Evolutionary conservation across 495 filamentous ascomycete species (phyloP).

Genomic region (Penicillium antarcticum): DNA sequence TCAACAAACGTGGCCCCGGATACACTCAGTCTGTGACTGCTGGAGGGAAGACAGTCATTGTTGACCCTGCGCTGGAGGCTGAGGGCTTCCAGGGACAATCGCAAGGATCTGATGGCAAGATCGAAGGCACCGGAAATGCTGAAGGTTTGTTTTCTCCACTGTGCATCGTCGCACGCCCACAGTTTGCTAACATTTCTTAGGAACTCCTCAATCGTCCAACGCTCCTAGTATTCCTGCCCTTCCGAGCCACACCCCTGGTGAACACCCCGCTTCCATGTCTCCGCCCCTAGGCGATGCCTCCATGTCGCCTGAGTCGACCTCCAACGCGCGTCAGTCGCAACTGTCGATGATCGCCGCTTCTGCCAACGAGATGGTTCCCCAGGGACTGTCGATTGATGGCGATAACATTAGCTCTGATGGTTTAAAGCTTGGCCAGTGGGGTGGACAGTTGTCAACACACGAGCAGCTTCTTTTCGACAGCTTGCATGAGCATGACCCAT

Average conservation of each 20-base stretch:
- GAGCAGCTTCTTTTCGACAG: slow-evolving; percentile 48
- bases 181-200: slow-evolving; percentile 24
- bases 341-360: slow-evolving; percentile 49
- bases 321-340: slow-evolving; percentile 44
- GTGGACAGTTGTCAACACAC: slow-evolving; percentile 39
- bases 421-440: slow-evolving; percentile 37
- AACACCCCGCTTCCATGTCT: slow-evolving; percentile 37
- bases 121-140: slow-evolving; percentile 27
- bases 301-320: slow-evolving; percentile 35
- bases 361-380: slow-evolving; percentile 48
- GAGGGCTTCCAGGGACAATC: slow-evolving; percentile 41
- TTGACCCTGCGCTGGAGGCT: slow-evolving; percentile 45
- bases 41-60: slow-evolving; percentile 46
- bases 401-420: slow-evolving; percentile 31
- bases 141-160: slow-evolving; percentile 13
- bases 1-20: slow-evolving; percentile 37
- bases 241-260: slow-evolving; percentile 29
- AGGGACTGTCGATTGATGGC: slow-evolving; percentile 39
- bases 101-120: slow-evolving; percentile 26
- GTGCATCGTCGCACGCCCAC: not conserved
- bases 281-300: slow-evolving; percentile 38
- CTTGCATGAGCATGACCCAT: slow-evolving; percentile 44
- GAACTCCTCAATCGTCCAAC: slow-evolving; percentile 28
- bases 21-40: slow-evolving; percentile 47
- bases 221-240: slow-evolving; percentile 32